Evolutionary conservation across 495 filamentous ascomycete genomes (phyloP), one percentile per base, ranked within the genome.

Genomic region (Trypethelium eluteriae): DNA sequence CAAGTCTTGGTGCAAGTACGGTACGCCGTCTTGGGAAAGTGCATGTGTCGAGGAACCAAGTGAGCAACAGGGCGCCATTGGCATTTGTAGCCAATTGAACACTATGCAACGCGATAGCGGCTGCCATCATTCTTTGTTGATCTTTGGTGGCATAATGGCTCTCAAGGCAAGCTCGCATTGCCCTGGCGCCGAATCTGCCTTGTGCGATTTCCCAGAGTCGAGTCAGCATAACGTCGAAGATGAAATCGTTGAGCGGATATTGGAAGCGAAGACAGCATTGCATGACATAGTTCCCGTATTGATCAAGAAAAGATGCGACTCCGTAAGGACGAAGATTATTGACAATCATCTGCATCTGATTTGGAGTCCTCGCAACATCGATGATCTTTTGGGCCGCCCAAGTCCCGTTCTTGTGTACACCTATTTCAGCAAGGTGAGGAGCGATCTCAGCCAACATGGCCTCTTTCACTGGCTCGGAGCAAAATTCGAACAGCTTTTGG

Each of bases 311-410:
- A 32, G 96, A 80, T 2, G 92, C 89, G 35, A 97, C 84, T 4
- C 88, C 89, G 78, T 95, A 96, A 1, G 90, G 86, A 9, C 89
- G 86, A 38, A 98, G 81, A 68, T 88, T 83, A 67, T 96, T 85
- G 38, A 95, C 88, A 70, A 97, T 92, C 75, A 91, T 81, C 41
- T 82, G 78, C 86, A 92, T 93, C 79, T 98, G 92, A 63, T 82
- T 81, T 4, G 89, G 88, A 2, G 88, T 90, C 75, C 92, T 88
- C 69, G 91, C 90, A 25, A 96, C 91, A 76, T 98, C 94, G 69
- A 98, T 97, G 71, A 98, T 98, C 84, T 98, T 98, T 77, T 98
- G 94, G 0, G 93, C 94, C 66, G 94, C 94, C 94, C 94, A 98
- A 4, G 94, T 98, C 50, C 94, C 94, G 71, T 98, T 98, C 82